phyloP scores from a whole-genome alignment of 768 basidiomycete genomes.

The Termitomyces sp. region DNA sequence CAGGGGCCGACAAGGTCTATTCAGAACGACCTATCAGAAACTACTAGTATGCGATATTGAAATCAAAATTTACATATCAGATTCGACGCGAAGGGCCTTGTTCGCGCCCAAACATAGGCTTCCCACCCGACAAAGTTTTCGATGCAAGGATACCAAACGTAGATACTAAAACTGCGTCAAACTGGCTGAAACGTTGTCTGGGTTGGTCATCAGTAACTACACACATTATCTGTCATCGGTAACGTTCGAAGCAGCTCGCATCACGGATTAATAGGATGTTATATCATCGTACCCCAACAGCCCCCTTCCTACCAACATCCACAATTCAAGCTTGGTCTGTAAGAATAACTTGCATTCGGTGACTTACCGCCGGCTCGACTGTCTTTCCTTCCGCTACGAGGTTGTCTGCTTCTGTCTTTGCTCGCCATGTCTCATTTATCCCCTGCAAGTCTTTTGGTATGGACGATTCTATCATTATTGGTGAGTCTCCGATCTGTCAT shows the following conservation, averaged over 20 bases:
- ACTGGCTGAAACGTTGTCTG: too few relatives aligned
- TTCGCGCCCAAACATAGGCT: too few relatives aligned
- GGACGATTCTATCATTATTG: constrained; percentile 48
- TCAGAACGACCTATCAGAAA: too few relatives aligned
- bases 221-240: too few relatives aligned
- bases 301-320: neutral
- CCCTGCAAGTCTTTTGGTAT: constrained; percentile 55
- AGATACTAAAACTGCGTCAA: too few relatives aligned
- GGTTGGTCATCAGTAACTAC: too few relatives aligned
- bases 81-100: too few relatives aligned
- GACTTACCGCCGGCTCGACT: constrained; percentile 18
- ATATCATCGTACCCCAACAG: neutral
- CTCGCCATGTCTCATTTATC: constrained; percentile 50
- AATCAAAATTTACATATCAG: too few relatives aligned
- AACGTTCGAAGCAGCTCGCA: neutral
- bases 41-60: too few relatives aligned
- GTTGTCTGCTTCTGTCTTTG: constrained; percentile 7
- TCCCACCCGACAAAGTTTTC: too few relatives aligned
- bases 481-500: constrained; percentile 29
- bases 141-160: too few relatives aligned
- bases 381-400: neutral
- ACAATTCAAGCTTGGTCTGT: neutral
- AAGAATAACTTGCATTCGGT: neutral
- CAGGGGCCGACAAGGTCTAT: too few relatives aligned
- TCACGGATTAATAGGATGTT: neutral